Base-by-base conservation (phyloP, 176 grass and related monocot genomes). In the Cenchrus americanus region DNA sequence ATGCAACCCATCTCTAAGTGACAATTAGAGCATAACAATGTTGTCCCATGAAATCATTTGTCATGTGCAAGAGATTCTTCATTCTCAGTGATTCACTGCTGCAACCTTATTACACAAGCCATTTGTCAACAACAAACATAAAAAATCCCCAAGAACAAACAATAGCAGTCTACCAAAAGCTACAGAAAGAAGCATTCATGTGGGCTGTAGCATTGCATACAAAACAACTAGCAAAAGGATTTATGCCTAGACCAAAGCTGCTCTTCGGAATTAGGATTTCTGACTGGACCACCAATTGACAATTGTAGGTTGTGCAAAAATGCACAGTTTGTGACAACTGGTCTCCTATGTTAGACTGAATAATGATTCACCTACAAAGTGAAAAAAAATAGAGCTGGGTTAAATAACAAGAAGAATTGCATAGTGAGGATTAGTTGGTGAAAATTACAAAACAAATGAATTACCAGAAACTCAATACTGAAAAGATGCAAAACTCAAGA, bases 291-390 rank as follows among this genome's bases (percentile, higher is more conserved):
- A 76, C 63, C 21, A 62, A 14, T 62, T 82, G 46, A 15, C 55
- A 34, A 14, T 21, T 72, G n/a, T 26, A 44, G n/a, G 58, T 32
- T 84, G 19, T 80, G 57, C 59, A 53, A 64, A 24, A 21, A 42
- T n/a, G 21, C 3, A 18, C 59, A 23, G 14, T 64, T 48, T 43
- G 8, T 22, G 14, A 66, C 73, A 19, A 22, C 34, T 71, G 66
- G 37, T 78, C 37, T 64, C 51, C 41, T 65, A 30, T 32, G 51
- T 78, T 43, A 77, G 22, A 11, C 22, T 26, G 0, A 17, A 71
- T 54, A 30, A 44, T 14, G 27, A 63, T 88, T 14, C 19, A 11
- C 74, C 66, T 83, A 71, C 11, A 66, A 54, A 73, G 13, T 44
- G 48, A 43, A 80, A 7, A 5, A 44, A 59, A 76, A 53, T 15